Base-by-base conservation (phyloP, 805 yeast genomes). In the Millerago galiae region DNA sequence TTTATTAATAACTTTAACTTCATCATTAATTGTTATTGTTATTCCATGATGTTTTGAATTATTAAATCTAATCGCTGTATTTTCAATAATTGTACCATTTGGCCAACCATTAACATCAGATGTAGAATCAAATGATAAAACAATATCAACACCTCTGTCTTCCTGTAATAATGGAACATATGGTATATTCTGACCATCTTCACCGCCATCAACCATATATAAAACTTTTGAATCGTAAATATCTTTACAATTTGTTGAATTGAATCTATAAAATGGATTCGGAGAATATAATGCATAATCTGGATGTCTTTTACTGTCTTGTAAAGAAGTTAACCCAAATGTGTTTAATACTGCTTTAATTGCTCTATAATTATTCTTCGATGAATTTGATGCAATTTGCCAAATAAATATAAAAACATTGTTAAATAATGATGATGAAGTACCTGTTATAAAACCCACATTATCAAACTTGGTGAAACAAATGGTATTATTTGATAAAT, bases 161-260 rank as follows among this genome's bases (percentile, higher is more conserved):
- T 77, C 75, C 50, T 81, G 83, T 24, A 83, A 53, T 39, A 85
- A 67, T 3, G 91, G 86, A 26, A 72, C 64, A 31, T 81, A 59
- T 0, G 95, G 93, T 14, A 85, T 68, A 53, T 83, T 83, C 59
- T 83, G 88, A 8, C 70, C 67, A 58, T 84, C 91, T 58, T 81
- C 87, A 27, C 93, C 95, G 34, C 95, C 95, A 56, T 85, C 95
- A 26, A 77, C 87, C 45, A 85, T 50, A 44, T 62, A 66, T n/a
- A 68, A 45, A 32, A 57, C 59, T 41, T 60, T 60, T 2, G 63
- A 55, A 3, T 51, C 41, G 29, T 55, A 54, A n/a, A 54, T 52
- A 17, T 54, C 56, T 16, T 27, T 13, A n/a, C 28, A 32, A n/a
- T 38, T 43, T 1, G 43, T 17, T 2, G 44, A 27, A 32, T 51